Percentiles rank a stretch among this genome's conserved stretches.
These are phyloP conservation scores for Mucor mucedo DNA, from an alignment of 371 early-diverging fungal species.

Conservation along the genomic window DNA sequence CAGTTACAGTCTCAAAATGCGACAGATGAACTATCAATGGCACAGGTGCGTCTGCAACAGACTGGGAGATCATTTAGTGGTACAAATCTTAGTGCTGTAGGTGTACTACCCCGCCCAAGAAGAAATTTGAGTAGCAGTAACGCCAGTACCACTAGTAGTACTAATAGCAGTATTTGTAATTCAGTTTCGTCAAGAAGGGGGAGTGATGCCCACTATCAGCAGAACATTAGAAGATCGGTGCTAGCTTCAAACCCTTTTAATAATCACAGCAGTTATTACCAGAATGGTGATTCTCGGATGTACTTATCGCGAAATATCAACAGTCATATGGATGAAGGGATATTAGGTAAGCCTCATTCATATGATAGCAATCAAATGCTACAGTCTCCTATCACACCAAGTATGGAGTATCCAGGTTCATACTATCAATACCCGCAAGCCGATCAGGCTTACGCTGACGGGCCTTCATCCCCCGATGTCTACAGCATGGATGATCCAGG, in stretches of 20 bases:
- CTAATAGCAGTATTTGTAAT: conserved; percentile 15
- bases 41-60: conserved; percentile 34
- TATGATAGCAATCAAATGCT: neutral
- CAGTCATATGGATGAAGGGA: neutral
- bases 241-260: neutral
- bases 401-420: conserved; percentile 5
- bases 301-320: conserved; percentile 1
- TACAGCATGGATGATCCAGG: conserved; percentile 37
- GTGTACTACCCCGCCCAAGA: conserved; percentile 3
- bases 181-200: neutral
- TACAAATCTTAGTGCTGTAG: conserved; percentile 20
- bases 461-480: neutral
- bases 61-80: conserved; percentile 1
- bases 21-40: conserved; percentile 36
- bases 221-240: neutral
- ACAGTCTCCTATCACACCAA: conserved; percentile 9
- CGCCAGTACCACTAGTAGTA: conserved; percentile 26
- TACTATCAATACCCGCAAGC: conserved; percentile 7
- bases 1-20: conserved; percentile 34
- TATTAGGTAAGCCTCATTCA: conserved; percentile 6
- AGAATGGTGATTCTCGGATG: conserved; percentile 5
- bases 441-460: neutral
- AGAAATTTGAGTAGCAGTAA: conserved; percentile 15
- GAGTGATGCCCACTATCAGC: neutral
- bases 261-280: too few relatives aligned